Conservation (phyloP, 169 alveolate genomes). For the Plasmodium relictum region DNA sequence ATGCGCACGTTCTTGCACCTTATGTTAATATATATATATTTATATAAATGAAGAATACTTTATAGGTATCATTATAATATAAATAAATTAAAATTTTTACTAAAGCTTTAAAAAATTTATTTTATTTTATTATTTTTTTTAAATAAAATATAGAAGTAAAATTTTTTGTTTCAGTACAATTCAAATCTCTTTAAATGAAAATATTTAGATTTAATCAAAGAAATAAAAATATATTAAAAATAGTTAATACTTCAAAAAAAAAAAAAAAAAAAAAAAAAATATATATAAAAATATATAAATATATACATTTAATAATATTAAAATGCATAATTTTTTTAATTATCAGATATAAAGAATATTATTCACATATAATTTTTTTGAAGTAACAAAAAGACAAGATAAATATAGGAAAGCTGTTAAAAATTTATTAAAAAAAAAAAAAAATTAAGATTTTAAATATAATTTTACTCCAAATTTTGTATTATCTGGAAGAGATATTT, state of each 20-base stretch:
- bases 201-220: too few species aligned
- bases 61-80: too few species aligned
- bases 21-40: too few species aligned
- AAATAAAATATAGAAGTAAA: neutral
- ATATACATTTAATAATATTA: neutral
- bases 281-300: neutral
- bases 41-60: too few species aligned
- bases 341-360: neutral
- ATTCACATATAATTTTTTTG: neutral
- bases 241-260: neutral
- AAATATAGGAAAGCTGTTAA: neutral
- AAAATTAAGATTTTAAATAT: constrained; percentile 30
- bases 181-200: neutral
- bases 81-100: too few species aligned
- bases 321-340: neutral
- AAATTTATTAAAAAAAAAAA: neutral
- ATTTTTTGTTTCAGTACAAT: constrained; percentile 3
- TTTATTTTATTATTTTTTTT: too few species aligned
- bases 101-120: too few species aligned
- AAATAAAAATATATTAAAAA: neutral
- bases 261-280: neutral
- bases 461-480: constrained; percentile 60
- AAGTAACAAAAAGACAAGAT: neutral
- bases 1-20: too few species aligned
- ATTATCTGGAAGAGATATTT: constrained; percentile 63